A percentile compares a stretch with the other conserved stretches of the same genome.
These are phyloP conservation scores for Dalbergia cochinchinensis DNA, from an alignment of 306 rosid genomes.

Conservation along the genomic window DNA sequence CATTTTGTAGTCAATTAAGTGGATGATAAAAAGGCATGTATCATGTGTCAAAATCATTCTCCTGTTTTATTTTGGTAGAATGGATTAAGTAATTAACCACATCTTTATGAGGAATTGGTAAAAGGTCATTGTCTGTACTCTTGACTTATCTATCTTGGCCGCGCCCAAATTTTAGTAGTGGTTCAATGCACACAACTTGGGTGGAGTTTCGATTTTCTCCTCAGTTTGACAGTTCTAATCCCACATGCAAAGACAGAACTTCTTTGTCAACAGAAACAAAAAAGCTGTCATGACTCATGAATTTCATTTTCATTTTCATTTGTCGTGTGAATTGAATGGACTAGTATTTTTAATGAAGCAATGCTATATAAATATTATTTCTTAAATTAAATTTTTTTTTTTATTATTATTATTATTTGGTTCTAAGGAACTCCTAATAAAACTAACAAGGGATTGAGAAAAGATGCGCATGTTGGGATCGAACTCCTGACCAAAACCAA, in stretches of 20 bases:
- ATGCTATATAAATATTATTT: no score
- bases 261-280: constrained; percentile 35
- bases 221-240: constrained; percentile 30
- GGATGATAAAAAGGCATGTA: neutral
- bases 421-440: no score
- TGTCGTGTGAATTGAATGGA: constrained; percentile 5
- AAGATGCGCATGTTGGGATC: no score
- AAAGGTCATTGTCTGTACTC: constrained; percentile 22
- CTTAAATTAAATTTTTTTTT: no score
- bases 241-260: constrained; percentile 36
- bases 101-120: neutral
- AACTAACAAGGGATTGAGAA: no score
- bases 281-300: constrained; percentile 10
- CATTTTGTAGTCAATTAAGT: neutral
- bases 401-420: no score
- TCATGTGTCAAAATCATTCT: no score
- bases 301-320: neutral
- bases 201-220: constrained; percentile 27
- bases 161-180: constrained; percentile 4
- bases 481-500: no score
- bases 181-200: constrained; percentile 38
- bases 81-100: neutral
- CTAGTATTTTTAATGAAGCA: neutral
- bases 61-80: neutral
- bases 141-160: constrained; percentile 14